Evolutionary conservation across 768 basidiomycete genomes (phyloP).

Genomic region (Tylopilus sp.): DNA sequence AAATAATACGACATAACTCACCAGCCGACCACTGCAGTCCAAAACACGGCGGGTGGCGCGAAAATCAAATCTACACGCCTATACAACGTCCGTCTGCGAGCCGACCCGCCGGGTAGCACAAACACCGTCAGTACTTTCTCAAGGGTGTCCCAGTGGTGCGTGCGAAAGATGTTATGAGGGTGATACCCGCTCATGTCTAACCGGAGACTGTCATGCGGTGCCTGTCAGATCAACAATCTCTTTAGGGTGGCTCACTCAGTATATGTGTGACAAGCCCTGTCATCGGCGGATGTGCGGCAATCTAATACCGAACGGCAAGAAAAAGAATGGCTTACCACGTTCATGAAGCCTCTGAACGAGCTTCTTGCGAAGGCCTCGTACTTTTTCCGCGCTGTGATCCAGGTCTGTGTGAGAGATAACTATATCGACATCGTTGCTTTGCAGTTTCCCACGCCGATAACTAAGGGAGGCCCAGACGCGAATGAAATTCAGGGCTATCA

Average conservation of each 20-base stretch:
- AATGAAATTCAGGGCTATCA: not conserved
- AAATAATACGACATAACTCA: slow-evolving; percentile 27
- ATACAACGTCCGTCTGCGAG: slow-evolving; percentile 42
- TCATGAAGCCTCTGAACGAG: slow-evolving; percentile 56
- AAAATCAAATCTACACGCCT: slow-evolving; percentile 85
- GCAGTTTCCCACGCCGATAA: slow-evolving; percentile 78
- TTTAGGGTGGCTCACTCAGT: slow-evolving; percentile 57
- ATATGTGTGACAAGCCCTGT: slow-evolving; percentile 75
- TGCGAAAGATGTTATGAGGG: slow-evolving; percentile 48
- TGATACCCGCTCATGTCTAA: slow-evolving; percentile 63
- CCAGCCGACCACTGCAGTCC: slow-evolving; percentile 91
- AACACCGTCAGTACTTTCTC: slow-evolving; percentile 86
- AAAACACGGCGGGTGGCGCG: slow-evolving; percentile 71
- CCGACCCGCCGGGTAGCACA: slow-evolving; percentile 45
- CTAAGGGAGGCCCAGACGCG: slow-evolving; percentile 34
- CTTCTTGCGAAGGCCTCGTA: slow-evolving; percentile 60
- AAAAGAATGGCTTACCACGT: slow-evolving; percentile 41
- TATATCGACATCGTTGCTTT: slow-evolving; percentile 87
- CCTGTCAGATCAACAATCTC: not conserved
- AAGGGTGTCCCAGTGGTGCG: slow-evolving; percentile 71
- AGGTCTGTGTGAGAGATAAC: slow-evolving; percentile 72
- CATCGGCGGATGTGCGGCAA: not conserved
- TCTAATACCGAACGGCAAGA: not conserved
- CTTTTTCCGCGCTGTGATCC: slow-evolving; percentile 38
- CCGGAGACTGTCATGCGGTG: slow-evolving; percentile 8